A percentile compares a stretch with the other conserved stretches of the same genome.
phyloP scores from a whole-genome alignment of 2,329 filamentous ascomycete genomes.

The Fusarium mexicanum region DNA sequence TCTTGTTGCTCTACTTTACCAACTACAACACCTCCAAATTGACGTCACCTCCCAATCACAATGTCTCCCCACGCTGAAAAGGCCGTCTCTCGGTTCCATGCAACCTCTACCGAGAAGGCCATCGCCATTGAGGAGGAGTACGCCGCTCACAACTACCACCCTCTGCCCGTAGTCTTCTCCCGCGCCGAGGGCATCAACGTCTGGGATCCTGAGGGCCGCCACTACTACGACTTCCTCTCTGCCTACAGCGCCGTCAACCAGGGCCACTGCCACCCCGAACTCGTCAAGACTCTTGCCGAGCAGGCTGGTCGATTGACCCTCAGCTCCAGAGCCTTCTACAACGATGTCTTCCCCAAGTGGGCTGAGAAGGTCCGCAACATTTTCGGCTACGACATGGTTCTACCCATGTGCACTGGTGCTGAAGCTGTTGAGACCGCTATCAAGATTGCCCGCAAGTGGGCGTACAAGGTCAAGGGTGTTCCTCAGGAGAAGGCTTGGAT shows the following conservation, averaged over 20 bases:
- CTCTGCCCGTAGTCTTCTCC: conserved; percentile 92
- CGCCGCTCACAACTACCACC: conserved; percentile 99
- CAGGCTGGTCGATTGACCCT: conserved; percentile 79
- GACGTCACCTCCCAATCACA: conserved; percentile 1
- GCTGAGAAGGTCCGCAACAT: conserved; percentile 35
- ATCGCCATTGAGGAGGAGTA: conserved; percentile 83
- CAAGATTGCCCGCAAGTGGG: conserved; percentile 37
- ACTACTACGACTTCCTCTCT: conserved; percentile 97
- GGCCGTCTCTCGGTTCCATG: conserved; percentile 67
- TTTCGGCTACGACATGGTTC: conserved; percentile 34
- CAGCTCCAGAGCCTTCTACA: conserved; percentile 35
- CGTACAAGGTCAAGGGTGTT: conserved; percentile 36
- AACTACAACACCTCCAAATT: neutral
- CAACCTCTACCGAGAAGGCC: conserved; percentile 79
- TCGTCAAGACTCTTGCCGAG: conserved; percentile 88
- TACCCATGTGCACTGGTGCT: conserved; percentile 37
- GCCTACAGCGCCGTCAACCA: conserved; percentile 68
- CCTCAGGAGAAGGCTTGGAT: conserved; percentile 35
- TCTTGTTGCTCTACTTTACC: neutral
- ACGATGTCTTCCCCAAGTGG: conserved; percentile 37
- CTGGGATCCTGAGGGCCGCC: conserved; percentile 95
- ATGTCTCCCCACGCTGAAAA: conserved; percentile 70
- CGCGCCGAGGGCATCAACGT: conserved; percentile 86
- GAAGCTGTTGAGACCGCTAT: conserved; percentile 36
- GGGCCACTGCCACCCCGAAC: conserved; percentile 74